Conservation (phyloP, 2,329 filamentous ascomycete species). For the Pleurostoma richardsiae region DNA sequence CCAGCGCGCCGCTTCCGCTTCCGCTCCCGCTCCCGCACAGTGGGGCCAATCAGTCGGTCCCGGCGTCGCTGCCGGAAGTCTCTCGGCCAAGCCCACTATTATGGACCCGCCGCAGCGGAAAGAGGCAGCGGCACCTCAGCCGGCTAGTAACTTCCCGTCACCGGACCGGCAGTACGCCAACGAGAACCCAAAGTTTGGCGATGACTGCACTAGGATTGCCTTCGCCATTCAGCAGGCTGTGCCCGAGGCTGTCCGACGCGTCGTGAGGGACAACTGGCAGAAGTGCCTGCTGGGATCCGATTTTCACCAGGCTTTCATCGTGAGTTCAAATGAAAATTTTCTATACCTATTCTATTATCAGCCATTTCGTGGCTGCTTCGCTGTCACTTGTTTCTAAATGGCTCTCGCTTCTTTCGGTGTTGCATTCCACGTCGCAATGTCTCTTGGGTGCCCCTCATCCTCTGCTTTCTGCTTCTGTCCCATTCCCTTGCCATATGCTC, state of each 20-base stretch:
- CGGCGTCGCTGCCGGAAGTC: neutral
- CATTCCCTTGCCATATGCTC: neutral
- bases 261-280: conserved; percentile 45
- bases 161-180: conserved; percentile 20
- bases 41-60: neutral
- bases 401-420: no score
- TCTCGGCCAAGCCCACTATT: conserved; percentile 13
- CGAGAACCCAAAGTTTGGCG: conserved; percentile 26
- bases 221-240: conserved; percentile 33
- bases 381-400: no score
- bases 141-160: conserved; percentile 24
- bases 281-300: conserved; percentile 44
- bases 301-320: conserved; percentile 47
- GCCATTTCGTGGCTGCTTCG: no score
- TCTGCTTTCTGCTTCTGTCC: neutral
- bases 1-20: no score
- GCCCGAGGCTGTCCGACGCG: conserved; percentile 40
- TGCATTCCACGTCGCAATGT: no score
- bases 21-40: no score
- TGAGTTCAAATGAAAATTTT: conserved; percentile 24
- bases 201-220: conserved; percentile 32
- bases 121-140: neutral
- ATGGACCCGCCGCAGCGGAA: conserved; percentile 19
- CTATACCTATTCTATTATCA: no score
- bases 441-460: no score